Evolutionary conservation across 169 alveolate genomes (phyloP).

Genomic region (Cryptosporidium viatorum): DNA sequence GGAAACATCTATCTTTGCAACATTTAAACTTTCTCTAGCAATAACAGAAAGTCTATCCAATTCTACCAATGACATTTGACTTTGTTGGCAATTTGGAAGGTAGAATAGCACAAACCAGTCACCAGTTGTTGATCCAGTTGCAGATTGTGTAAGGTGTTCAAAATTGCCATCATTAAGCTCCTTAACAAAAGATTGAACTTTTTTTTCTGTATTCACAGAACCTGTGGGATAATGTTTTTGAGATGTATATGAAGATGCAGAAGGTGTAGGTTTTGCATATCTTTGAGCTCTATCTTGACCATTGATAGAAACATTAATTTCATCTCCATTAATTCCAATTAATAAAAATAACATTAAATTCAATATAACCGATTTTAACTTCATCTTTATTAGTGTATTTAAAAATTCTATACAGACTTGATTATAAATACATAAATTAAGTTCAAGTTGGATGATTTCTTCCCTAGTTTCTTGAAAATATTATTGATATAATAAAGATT

Average conservation of each 20-base stretch:
- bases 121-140: constrained; percentile 80
- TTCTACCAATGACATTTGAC: constrained; percentile 42
- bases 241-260: neutral
- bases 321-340: neutral
- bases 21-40: constrained; percentile 41
- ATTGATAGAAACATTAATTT: neutral
- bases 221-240: neutral
- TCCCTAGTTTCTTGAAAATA: neutral
- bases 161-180: constrained; percentile 76
- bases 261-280: neutral
- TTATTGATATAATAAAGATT: neutral
- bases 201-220: neutral
- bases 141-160: constrained; percentile 79
- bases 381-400: neutral
- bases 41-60: constrained; percentile 26
- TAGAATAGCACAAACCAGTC: constrained; percentile 77
- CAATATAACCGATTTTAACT: neutral
- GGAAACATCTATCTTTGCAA: constrained; percentile 61
- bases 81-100: constrained; percentile 55
- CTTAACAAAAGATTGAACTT: constrained; percentile 38
- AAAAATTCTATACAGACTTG: neutral
- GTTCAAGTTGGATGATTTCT: no score
- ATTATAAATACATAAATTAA: neutral
- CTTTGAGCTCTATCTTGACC: neutral
- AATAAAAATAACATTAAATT: neutral